phyloP scores from a whole-genome alignment of 768 basidiomycete genomes.

The Psilocybe subaeruginosa region DNA sequence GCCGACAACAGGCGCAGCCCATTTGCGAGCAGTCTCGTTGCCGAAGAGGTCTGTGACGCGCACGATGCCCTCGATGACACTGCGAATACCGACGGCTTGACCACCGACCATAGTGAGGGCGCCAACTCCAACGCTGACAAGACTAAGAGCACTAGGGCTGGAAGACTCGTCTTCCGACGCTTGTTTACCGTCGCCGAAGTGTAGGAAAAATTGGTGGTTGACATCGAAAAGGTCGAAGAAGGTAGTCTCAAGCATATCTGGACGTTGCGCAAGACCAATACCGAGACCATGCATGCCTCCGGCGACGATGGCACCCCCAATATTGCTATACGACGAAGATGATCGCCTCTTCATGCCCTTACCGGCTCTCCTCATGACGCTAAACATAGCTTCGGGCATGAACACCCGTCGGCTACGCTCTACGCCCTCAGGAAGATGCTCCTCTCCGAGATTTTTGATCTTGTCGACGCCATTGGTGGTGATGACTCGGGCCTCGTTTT shows the following conservation, averaged over 20 bases:
- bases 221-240: constrained; percentile 87
- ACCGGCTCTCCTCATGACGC: constrained; percentile 47
- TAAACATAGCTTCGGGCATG: constrained; percentile 98
- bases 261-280: constrained; percentile 76
- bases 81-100: constrained; percentile 74
- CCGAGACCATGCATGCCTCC: constrained; percentile 83
- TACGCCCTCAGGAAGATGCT: constrained; percentile 78
- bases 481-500: constrained; percentile 78
- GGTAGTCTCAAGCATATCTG: constrained; percentile 79
- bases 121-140: constrained; percentile 79
- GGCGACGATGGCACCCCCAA: constrained; percentile 62
- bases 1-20: constrained; percentile 87
- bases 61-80: constrained; percentile 77
- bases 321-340: constrained; percentile 33
- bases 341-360: constrained; percentile 42
- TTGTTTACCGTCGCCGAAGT: constrained; percentile 59
- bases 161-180: constrained; percentile 36
- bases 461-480: constrained; percentile 68
- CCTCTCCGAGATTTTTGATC: constrained; percentile 72
- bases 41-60: constrained; percentile 78
- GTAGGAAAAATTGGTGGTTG: constrained; percentile 74
- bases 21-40: constrained; percentile 80
- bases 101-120: constrained; percentile 90
- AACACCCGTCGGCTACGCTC: constrained; percentile 85
- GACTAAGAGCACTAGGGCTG: constrained; percentile 64